Percentiles rank a stretch among this genome's conserved stretches.
These are phyloP conservation scores for Candida andamanensis DNA, from an alignment of 805 yeast genomes.

Conservation along the genomic window DNA sequence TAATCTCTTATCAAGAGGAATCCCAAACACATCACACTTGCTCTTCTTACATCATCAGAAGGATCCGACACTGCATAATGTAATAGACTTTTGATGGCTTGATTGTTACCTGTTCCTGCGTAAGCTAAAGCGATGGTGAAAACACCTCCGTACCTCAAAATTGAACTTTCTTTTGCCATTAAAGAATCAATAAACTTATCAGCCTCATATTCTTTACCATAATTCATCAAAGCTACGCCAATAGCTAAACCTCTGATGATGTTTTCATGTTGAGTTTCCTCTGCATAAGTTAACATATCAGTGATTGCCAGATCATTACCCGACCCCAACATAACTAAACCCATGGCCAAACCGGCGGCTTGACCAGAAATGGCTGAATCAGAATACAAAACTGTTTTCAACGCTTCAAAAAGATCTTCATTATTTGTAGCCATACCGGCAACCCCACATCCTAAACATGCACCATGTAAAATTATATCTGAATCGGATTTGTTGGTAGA, in stretches of 20 bases:
- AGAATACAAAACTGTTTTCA: conserved; percentile 76
- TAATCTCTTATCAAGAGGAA: conserved; percentile 87
- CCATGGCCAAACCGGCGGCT: conserved; percentile 96
- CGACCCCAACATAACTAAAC: conserved; percentile 90
- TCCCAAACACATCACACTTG: conserved; percentile 88
- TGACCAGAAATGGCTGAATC: conserved; percentile 95
- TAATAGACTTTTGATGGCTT: conserved; percentile 77
- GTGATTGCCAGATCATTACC: conserved; percentile 61
- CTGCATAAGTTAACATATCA: conserved; percentile 87
- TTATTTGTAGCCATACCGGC: conserved; percentile 93
- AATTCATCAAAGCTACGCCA: conserved; percentile 81
- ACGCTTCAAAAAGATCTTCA: conserved; percentile 68
- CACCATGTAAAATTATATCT: conserved; percentile 91
- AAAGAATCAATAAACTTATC: conserved; percentile 62
- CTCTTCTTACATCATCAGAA: conserved; percentile 93
- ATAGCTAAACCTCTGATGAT: conserved; percentile 90
- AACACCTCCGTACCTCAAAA: conserved; percentile 93
- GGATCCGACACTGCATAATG: conserved; percentile 97
- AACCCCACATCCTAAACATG: conserved; percentile 89
- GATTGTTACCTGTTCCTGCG: conserved; percentile 91
- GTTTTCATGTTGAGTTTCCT: conserved; percentile 93
- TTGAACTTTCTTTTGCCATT: conserved; percentile 70
- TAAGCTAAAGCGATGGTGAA: conserved; percentile 92
- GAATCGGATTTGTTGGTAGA: conserved; percentile 63
- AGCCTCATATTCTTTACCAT: conserved; percentile 80